Evolutionary conservation across 495 filamentous ascomycete species (phyloP), one percentile per base, ranked within the genome.

Genomic region (Pseudevernia furfuracea): DNA sequence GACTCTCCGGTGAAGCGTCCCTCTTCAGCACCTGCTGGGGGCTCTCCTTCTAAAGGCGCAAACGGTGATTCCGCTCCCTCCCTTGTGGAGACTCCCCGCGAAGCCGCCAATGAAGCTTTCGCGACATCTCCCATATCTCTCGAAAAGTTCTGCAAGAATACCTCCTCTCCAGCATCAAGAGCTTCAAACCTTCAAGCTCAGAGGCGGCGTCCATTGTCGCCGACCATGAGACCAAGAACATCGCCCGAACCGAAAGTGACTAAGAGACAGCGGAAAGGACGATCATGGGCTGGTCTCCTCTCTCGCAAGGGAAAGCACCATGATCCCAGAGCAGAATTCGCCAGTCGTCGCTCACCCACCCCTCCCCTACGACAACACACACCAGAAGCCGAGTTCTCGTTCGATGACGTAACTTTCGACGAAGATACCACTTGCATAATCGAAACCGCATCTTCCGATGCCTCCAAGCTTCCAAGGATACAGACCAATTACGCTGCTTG

Each of bases 191-290:
- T 55, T 48, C 64, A 61, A 49, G 48, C 48, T 41, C 46, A 41
- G 25, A 60, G 39, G 59, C 44, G 60, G 28, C 62, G 25, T 2
- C 39, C 53, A 34, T 49, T 30, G 0, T 62, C 61, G 34, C 41
- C 61, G 9, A 37, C 53, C 21, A 56, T 49, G 38, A 69, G 66
- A 53, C 68, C 70, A 32, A 62, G 67, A 32, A 73, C 68, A 56
- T 70, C 69, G 6, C 71, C 73, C 1, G 81, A 78, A 60, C 71
- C 74, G 14, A 91, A 89, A 71, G 70, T 75, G 19, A 79, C 77
- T 49, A 89, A 89, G 73, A 87, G 85, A 71, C 84, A 89, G 67
- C 89, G 90, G 71, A 90, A 86, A 73, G 89, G 92, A 61, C 89
- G 87, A 66, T 84, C 85, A 3, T 93, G 90, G 89, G 89, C 89